Base-by-base conservation (phyloP, 192 early-diverging fungal genomes). In the Coemansia furcata region DNA sequence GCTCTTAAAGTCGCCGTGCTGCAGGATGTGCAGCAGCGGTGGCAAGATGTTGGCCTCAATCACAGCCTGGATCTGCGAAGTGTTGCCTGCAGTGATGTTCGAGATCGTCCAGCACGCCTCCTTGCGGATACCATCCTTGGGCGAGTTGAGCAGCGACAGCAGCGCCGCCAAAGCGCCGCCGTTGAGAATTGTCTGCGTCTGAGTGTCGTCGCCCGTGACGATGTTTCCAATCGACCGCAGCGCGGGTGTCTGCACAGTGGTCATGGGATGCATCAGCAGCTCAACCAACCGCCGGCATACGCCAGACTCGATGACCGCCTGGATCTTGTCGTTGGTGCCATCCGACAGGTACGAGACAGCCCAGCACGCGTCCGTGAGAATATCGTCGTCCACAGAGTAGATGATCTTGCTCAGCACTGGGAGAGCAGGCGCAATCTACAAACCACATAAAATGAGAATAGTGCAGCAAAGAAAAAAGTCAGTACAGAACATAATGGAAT, bases 31-130 rank as follows among this genome's bases (percentile, higher is more conserved):
- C 73, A 97, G 92, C 35, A 99, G 86, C 14, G 92, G 94, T 14
- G 96, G 94, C 63, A 98, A 88, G 55, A 98, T 86, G 82, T 94
- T 94, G 72, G 93, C 93, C 60, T 99, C 94, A 66, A 99, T 96
- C 46, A 99, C 90, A 36, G 87, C 86, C 83, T 99, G 91, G 83
- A 99, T 98, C 82, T 99, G 96, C 21, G 78, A 73, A 19, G 92
- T 85, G 77, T 92, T 96, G 46, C 97, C 97, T 11, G 97, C 96
- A 33, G 97, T 99, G 79, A 99, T 93, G 86, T 99, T 99, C 30
- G 95, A 97, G 58, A 99, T 95, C 15, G 97, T 99, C 97, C 97
- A 99, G 85, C 96, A 98, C 49, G 96, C 94, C 82, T 99, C 97
- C 87, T 99, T 99, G 71, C 95, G 89, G 77, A 99, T 97, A 47